Evolutionary conservation across 257 asterid species (phyloP), one percentile per base, ranked within the genome.

Genomic region (Ligustrum vulgare): DNA sequence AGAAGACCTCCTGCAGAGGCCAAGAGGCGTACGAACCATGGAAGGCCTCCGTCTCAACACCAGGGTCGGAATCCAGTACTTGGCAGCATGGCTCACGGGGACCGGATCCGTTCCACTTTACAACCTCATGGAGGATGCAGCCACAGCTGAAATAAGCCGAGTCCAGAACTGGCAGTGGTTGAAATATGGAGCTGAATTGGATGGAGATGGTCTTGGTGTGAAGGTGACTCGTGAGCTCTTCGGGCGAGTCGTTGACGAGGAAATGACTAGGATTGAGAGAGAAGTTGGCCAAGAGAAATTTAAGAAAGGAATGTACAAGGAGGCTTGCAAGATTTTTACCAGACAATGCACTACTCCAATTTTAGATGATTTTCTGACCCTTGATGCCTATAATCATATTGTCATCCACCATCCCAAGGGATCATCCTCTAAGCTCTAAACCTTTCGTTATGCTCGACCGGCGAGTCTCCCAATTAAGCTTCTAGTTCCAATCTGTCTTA

Each of bases 151-250:
- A 84, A 94, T 94, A 6, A 92, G 98, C 88, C 83, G 99, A 12
- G 99, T 92, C 10, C 99, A 95, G 84, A 95, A 88, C 86, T 93
- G 98, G 99, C 98, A 93, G 72, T 95, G 99, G 99, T 75, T 93
- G 45, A 93, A 83, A 6, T 93, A 91, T 35, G 91, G 89, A 0
- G 98, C 76, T 8, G 98, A 95, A 69, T 28, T 95, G 82, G 84
- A 93, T 11, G 97, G 99, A 0, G 97, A 93, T n/a, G 97, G 91
- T 5, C 86, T 87, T 6, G 98, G 98, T 0, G 93, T 91, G 78
- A 86, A 39, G 88, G 97, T 91, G 82, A 88, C 70, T 9, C 23
- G 56, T 22, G 97, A 91, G 0, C 86, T 95, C 0, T 95, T 95
- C 20, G 99, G 96, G 70, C 75, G 96, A n/a, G 89, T 95, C 6